These are phyloP conservation scores for Pyrrhoderma noxium DNA, from an alignment of 1,284 basidiomycete genomes.

Conservation along the genomic window DNA sequence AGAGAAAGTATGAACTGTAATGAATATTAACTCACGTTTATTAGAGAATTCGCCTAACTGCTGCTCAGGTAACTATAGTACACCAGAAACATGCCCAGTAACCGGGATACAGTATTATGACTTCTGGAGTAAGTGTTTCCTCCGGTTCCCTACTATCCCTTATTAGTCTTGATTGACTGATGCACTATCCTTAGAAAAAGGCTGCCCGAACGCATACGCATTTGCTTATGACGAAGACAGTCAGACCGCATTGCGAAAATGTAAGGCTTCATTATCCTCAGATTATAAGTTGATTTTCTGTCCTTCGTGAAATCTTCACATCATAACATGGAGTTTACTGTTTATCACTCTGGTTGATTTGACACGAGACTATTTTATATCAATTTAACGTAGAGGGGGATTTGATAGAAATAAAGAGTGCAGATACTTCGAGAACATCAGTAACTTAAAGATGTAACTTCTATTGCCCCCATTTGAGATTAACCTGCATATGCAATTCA, in stretches of 20 bases:
- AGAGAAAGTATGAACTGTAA: neutral
- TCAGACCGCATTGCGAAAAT: constrained; percentile 46
- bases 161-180: neutral
- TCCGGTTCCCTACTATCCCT: neutral
- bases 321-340: too few relatives aligned
- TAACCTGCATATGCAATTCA: too few relatives aligned
- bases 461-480: too few relatives aligned
- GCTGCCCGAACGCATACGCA: constrained; percentile 48
- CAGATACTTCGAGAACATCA: neutral
- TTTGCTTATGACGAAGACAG: constrained; percentile 51
- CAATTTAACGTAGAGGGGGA: too few relatives aligned
- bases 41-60: constrained; percentile 38
- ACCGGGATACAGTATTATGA: constrained; percentile 44
- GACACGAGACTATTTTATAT: too few relatives aligned
- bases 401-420: neutral
- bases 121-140: constrained; percentile 40
- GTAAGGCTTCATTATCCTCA: constrained; percentile 33
- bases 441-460: too few relatives aligned
- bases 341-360: too few relatives aligned
- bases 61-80: constrained; percentile 45
- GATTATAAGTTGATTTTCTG: constrained; percentile 54
- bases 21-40: neutral
- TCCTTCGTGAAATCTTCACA: constrained; percentile 24
- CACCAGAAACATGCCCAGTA: constrained; percentile 41
- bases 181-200: constrained; percentile 29